Conservation (phyloP, 164 flowering plant species). For the Tinospora cordifolia region DNA sequence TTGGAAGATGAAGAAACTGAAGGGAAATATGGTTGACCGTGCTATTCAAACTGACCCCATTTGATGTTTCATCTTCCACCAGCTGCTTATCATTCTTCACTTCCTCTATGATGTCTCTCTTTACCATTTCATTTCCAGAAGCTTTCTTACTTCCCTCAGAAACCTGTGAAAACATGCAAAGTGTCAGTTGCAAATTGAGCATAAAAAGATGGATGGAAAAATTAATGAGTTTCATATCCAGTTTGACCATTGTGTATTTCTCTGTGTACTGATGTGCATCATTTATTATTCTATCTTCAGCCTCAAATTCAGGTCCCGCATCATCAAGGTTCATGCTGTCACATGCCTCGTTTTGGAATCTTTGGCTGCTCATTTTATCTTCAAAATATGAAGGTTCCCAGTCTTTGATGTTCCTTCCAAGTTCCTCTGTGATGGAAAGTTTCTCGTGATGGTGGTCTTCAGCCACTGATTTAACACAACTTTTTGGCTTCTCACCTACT, state of each 20-base stretch:
- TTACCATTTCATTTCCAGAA: slow-evolving; percentile 16
- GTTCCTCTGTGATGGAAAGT: slow-evolving; percentile 6
- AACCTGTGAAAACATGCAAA: slow-evolving; percentile 12
- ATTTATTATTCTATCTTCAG: slow-evolving; percentile 11
- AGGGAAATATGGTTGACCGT: background rate
- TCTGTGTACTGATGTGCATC: slow-evolving; percentile 15
- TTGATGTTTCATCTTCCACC: slow-evolving; percentile 12
- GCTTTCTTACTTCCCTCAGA: slow-evolving; percentile 12
- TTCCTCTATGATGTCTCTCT: slow-evolving; percentile 16
- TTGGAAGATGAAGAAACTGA: background rate
- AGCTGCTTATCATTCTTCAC: slow-evolving; percentile 4
- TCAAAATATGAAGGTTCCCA: slow-evolving; percentile 7
- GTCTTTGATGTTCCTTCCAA: slow-evolving; percentile 8
- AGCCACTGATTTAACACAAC: slow-evolving; percentile 13
- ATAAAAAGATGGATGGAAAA: background rate
- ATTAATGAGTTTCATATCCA: slow-evolving; percentile 4
- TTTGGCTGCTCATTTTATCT: slow-evolving; percentile 8
- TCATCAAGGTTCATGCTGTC: slow-evolving; percentile 9
- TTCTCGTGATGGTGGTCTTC: slow-evolving; percentile 10
- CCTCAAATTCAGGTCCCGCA: slow-evolving; percentile 1
- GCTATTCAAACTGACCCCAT: slow-evolving; percentile 20
- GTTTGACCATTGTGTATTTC: slow-evolving; percentile 22
- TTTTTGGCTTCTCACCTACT: slow-evolving; percentile 11
- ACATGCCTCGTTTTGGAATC: slow-evolving; percentile 13
- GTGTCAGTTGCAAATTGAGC: background rate